Conservation (phyloP, 768 basidiomycete genomes). For the Agrocybe pediades region DNA sequence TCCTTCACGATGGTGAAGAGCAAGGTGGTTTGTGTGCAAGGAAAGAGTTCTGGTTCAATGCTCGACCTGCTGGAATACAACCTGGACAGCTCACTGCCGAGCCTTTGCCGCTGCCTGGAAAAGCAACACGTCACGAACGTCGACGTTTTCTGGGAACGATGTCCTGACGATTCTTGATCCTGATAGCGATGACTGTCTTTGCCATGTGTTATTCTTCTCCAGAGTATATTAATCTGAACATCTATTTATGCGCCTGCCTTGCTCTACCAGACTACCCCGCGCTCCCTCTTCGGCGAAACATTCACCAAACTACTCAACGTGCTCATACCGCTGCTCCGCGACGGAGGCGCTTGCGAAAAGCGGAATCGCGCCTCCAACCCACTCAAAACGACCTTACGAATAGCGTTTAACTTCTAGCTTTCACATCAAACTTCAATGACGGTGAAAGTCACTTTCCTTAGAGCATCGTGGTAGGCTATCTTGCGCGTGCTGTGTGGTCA, state of each 20-base stretch:
- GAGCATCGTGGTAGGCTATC: too few species aligned
- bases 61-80: too few species aligned
- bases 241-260: background rate
- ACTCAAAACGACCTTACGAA: too few species aligned
- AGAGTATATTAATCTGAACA: background rate
- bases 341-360: too few species aligned
- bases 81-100: background rate
- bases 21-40: too few species aligned
- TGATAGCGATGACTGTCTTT: background rate
- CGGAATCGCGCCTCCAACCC: too few species aligned
- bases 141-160: background rate
- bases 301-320: background rate
- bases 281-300: background rate
- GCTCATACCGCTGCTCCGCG: background rate
- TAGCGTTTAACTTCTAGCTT: too few species aligned
- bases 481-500: too few species aligned
- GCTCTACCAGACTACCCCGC: background rate
- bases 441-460: too few species aligned
- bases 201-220: background rate
- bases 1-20: background rate
- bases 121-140: background rate
- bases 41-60: too few species aligned
- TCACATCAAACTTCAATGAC: too few species aligned
- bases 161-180: too few species aligned
- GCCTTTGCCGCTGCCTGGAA: background rate